Base-by-base conservation (phyloP, 805 yeast species). In the Nakazawaea ambrosiae region DNA sequence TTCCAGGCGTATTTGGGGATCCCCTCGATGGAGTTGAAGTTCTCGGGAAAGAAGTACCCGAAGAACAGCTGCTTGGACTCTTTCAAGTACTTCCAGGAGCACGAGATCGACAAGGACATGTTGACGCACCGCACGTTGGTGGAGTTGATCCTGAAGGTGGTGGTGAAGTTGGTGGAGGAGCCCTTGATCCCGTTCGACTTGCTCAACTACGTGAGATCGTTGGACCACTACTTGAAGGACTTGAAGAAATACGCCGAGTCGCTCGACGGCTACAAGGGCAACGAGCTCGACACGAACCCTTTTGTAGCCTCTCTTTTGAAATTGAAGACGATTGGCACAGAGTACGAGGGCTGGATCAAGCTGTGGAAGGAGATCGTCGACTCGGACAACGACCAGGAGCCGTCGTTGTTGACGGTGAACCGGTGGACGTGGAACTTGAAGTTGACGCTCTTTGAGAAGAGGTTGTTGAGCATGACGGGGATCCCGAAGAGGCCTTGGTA, bases 341-440 rank as follows among this genome's bases (percentile, higher is more conserved):
- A 67, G 20, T 73, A 76, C 50, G 67, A 65, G 11, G 61, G 66
- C 2, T 82, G 88, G 78, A 53, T 58, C 3, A 58, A 60, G 17
- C 74, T 79, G 6, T 89, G 96, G 96, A 54, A 58, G 17, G 70
- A 71, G 23, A 59, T 74, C 16, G 72, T 73, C 3, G 55, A 57
- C 11, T 65, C 68, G 23, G 71, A 67, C 34, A 63, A 70, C 4
- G 89, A 82, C 2, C 50, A 76, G 3, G 95, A 89, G 53, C 88
- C 95, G 1, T 74, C 87, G 2, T 53, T 81, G 39, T 60, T 85
- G 27, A 70, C 89, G 0, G 76, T 79, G 32, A 78, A 74, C 45
- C 66, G 97, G 49, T 75, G 85, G 81, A 75, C 75, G 40, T 83
- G 92, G 85, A 89, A 89, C 56, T 68, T 75, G n/a, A 75, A 75